Evolutionary conservation across 2,329 filamentous ascomycete genomes (phyloP), one percentile per base, ranked within the genome.

Genomic region (Gremmenia infestans): DNA sequence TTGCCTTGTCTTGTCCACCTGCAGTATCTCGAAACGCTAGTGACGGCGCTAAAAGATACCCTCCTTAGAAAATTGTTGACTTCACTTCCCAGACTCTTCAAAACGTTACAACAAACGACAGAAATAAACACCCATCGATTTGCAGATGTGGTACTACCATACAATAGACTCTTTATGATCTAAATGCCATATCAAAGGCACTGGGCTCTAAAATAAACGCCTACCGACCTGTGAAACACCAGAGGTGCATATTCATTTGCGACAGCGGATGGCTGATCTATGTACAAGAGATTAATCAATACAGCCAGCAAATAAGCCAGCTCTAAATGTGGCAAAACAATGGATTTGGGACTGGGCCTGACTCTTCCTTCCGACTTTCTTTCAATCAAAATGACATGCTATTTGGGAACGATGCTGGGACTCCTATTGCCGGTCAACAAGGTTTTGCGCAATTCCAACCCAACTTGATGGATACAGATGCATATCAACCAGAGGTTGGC

Each of bases 321-420:
- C 45, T 43, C 51, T 45, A 11, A 11, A 68, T 68, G 66, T 68
- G 66, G 66, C 56, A 54, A 35, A 69, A 65, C 45, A 63, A 64
- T 56, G 58, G 56, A 12, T 68, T 64, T 58, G 60, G 60, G 32
- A 60, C 50, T 53, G 65, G 68, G 58, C 58, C 51, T 53, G 65
- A 68, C 59, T 58, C 60, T 22, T 50, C 53, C 25, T 62, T 61
- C 47, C 60, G 53, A 32, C 58, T 56, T 36, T 60, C 58, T 49
- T 62, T 68, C 61, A 65, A 61, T 58, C 56, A 63, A 65, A 61
- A 68, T 51, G 58, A 59, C 7, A 60, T 55, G 36, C 36, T 50
- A 37, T 50, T 54, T 1, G 57, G 60, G 48, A 51, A 50, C 36
- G 52, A 28, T 51, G 40, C 47, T 19, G 15, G 40, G 22, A 54